Conservation (phyloP, 1,139 yeast species). For the Sugiyamaella castrensis region DNA sequence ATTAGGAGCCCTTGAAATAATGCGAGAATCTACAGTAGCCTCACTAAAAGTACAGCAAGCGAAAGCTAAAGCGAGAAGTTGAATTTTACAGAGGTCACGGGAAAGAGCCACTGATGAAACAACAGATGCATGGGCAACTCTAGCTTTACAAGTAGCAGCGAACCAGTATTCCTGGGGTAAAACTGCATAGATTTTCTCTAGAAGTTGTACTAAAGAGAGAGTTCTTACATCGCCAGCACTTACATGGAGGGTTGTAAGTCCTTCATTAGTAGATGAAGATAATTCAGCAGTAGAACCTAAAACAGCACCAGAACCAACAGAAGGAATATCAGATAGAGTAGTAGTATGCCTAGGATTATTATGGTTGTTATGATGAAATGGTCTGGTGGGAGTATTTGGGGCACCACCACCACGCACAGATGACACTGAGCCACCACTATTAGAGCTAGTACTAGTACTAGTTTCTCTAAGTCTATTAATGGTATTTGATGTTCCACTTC, state of each 20-base stretch:
- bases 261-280: too few species aligned
- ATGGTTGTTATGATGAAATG: slow-evolving; percentile 1
- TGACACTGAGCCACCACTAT: too few species aligned
- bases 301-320: background rate
- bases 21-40: slow-evolving; percentile 53
- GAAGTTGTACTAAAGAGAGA: slow-evolving; percentile 53
- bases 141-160: slow-evolving; percentile 59
- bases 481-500: too few species aligned
- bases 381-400: slow-evolving; percentile 5
- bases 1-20: slow-evolving; percentile 75
- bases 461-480: too few species aligned
- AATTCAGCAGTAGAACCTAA: slow-evolving; percentile 1
- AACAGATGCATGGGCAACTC: slow-evolving; percentile 62
- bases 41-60: slow-evolving; percentile 51
- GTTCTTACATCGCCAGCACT: slow-evolving; percentile 30
- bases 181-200: slow-evolving; percentile 54
- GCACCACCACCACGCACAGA: too few species aligned
- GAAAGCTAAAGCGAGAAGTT: slow-evolving; percentile 66
- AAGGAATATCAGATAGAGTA: background rate
- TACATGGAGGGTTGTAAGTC: slow-evolving; percentile 27
- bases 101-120: slow-evolving; percentile 56
- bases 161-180: slow-evolving; percentile 65
- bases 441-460: slow-evolving; percentile 8
- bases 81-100: slow-evolving; percentile 57
- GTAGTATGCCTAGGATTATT: background rate